Evolutionary conservation across 306 rosid genomes (phyloP), one percentile per base, ranked within the genome.

Genomic region (Fragaria nilgerrensis): DNA sequence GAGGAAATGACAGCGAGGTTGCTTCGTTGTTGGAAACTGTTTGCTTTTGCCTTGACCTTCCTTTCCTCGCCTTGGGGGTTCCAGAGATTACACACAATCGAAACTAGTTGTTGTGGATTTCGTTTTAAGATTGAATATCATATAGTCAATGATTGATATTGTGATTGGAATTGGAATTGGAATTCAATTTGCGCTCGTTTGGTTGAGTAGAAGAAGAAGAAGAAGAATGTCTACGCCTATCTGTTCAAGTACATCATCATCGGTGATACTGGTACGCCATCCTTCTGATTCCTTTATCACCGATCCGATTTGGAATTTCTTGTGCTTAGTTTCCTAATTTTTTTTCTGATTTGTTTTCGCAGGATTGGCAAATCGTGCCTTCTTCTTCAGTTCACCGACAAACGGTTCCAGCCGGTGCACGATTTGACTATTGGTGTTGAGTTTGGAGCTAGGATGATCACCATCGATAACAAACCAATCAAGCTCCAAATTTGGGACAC

Each of bases 401-500:
- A 92, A 89, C 87, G 99, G 34, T 95, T 95, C 83, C 99, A 95
- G 84, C 97, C 99, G 0, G 99, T 95, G 43, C 99, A 92, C 79
- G 97, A 95, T 81, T 87, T 95, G 80, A 95, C 99, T 19, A 95
- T 95, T 13, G 99, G 99, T 85, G 99, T 95, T 49, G 99, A 95
- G 82, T 95, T 95, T 39, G 99, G 99, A 34, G 99, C 99, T 44
- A 81, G 97, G 89, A 95, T 95, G 99, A 92, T 95, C 84, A 90
- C 95, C 23, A 95, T 95, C 70, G 97, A 92, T 71, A 90, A 82
- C 76, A 92, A 92, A 74, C 96, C 99, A 16, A 90, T 95, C 82
- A 95, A 95, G 84, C 90, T 95, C 78, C 99, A 95, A 89, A 95
- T 95, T 76, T 95, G 99, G 99, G 99, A 95, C 81, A 95, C 99